Evolutionary conservation across 2,329 filamentous ascomycete species (phyloP), one percentile per base, ranked within the genome.

Genomic region (Tolypocladium paradoxum): DNA sequence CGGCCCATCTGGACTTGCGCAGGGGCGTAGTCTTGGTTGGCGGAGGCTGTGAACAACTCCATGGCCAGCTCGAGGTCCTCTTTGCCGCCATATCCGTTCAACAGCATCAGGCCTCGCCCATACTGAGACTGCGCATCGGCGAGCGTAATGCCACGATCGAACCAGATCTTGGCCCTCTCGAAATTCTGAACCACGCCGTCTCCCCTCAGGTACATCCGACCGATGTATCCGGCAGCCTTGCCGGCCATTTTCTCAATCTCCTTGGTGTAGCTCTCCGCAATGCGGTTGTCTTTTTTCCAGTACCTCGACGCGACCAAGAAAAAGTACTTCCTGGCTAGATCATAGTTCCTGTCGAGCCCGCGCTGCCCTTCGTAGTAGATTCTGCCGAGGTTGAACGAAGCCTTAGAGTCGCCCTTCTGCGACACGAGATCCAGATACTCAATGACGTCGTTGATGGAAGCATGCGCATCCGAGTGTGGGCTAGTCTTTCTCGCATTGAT

Each of bases 351-450:
- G 51, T 87, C 83, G 43, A 95, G 74, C 0, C 83, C 84, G 53
- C 87, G 79, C 53, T 89, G 84, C 0, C 91, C 91, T 54, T 96
- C 91, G 63, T 96, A 96, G 66, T 95, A 88, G 56, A 95, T 81
- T 58, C 89, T 84, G 3, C 88, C 91, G 0, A 96, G 74, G 56
- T 88, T 91, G 62, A 91, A 90, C 0, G 89, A 92, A 1, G 91
- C 89, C 65, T 88, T 90, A 53, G 89, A 81, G 63, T 96, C 90
- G 12, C 91, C 90, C 66, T 95, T 95, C 55, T 91, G 83, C 6
- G 90, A 90, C 77, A 95, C 86, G 43, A 96, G 77, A 62, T 96
- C 89, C 59, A 96, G 76, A 61, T 96, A 99, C 66, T 99, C 93
- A 55, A 99, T 83, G 18, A 97, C 87, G 68, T 99, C 92, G 61